phyloP scores from a whole-genome alignment of 176 grass and related monocot species.

The Tillandsia fasciculata region DNA sequence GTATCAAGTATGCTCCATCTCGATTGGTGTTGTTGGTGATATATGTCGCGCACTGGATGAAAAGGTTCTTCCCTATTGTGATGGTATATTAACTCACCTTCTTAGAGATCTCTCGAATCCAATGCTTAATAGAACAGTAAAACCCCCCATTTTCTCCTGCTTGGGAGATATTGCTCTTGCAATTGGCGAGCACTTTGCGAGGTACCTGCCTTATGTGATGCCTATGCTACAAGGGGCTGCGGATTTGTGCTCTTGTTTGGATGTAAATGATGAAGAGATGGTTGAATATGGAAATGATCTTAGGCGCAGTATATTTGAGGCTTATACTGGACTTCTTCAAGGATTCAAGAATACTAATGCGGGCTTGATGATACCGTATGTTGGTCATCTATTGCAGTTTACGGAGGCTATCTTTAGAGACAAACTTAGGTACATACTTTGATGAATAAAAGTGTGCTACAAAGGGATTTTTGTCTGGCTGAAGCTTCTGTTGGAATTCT shows the following conservation, averaged over 20 bases:
- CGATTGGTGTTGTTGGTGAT: conserved; percentile 76
- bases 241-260: conserved; percentile 50
- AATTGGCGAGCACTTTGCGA: conserved; percentile 82
- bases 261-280: conserved; percentile 65
- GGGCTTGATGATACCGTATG: conserved; percentile 67
- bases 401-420: conserved; percentile 64
- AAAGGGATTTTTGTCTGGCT: too few species aligned
- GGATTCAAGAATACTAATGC: conserved; percentile 76
- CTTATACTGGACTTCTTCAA: conserved; percentile 92
- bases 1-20: conserved; percentile 86
- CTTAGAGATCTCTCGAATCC: conserved; percentile 71
- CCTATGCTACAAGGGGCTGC: conserved; percentile 87
- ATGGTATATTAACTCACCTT: conserved; percentile 83
- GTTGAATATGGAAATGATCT: conserved; percentile 76
- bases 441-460: too few species aligned
- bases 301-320: conserved; percentile 79
- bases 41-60: conserved; percentile 74
- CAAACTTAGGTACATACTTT: conserved; percentile 53
- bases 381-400: conserved; percentile 55
- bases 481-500: too few species aligned
- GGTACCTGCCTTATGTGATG: conserved; percentile 88
- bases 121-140: conserved; percentile 69
- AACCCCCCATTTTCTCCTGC: conserved; percentile 75
- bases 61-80: conserved; percentile 72
- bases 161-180: conserved; percentile 85